Percentiles rank a stretch among this genome's conserved stretches.
Conservation (phyloP, 2,329 filamentous ascomycete genomes). For the Alternaria arborescens region DNA sequence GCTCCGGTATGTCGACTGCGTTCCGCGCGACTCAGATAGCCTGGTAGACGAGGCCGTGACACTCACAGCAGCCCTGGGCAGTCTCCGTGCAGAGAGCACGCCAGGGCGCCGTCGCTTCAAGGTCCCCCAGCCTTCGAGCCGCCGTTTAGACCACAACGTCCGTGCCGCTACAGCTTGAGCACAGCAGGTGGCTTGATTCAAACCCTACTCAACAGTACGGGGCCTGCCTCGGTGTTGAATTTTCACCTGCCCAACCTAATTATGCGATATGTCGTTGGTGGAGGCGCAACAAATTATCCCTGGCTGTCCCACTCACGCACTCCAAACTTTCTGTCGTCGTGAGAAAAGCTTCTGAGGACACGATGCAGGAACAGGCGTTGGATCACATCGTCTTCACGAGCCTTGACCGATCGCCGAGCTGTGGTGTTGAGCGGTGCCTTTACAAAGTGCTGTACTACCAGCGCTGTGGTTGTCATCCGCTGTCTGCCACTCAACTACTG, state of each 20-base stretch:
- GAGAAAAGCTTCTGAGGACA: constrained; percentile 28
- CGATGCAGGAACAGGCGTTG: constrained; percentile 38
- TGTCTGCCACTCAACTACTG: constrained; percentile 30
- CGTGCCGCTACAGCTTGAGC: constrained; percentile 22
- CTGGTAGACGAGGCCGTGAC: constrained; percentile 32
- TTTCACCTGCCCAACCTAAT: constrained; percentile 29
- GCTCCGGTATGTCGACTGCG: constrained; percentile 22
- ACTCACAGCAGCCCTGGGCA: constrained; percentile 11
- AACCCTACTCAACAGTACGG: constrained; percentile 19
- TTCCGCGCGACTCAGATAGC: constrained; percentile 32
- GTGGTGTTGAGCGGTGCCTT: constrained; percentile 15
- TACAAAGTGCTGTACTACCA: constrained; percentile 28
- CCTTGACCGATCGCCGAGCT: constrained; percentile 14
- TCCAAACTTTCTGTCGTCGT: constrained; percentile 16
- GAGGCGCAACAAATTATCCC: constrained; percentile 28
- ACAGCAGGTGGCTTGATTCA: constrained; percentile 12
- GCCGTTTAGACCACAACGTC: constrained; percentile 23
- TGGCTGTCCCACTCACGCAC: constrained; percentile 12
- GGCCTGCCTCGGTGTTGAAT: constrained; percentile 20
- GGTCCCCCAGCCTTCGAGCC: constrained; percentile 25
- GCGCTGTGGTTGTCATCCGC: constrained; percentile 20
- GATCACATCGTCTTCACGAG: constrained; percentile 12
- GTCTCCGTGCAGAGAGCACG: constrained; percentile 7
- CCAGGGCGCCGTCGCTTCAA: constrained; percentile 26
- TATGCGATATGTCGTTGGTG: constrained; percentile 28